Conservation (phyloP, 2,329 filamentous ascomycete genomes). For the Rasamsonia emersonii region DNA sequence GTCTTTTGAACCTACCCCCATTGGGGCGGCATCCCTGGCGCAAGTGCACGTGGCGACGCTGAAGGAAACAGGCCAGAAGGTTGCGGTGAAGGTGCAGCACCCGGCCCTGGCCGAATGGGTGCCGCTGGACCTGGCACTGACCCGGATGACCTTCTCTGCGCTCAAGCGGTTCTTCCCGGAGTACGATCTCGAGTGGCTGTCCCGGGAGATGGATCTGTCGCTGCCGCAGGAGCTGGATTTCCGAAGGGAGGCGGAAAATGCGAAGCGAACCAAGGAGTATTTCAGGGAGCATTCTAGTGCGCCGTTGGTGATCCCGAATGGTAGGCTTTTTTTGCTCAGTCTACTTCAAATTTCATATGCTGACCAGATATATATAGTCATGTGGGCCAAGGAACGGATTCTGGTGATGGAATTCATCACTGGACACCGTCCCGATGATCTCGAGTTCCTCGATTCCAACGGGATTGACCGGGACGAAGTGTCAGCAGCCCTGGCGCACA, state of each 20-base stretch:
- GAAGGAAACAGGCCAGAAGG: conserved; percentile 71
- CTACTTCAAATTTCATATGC: neutral
- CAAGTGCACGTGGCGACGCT: conserved; percentile 87
- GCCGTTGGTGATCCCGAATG: conserved; percentile 78
- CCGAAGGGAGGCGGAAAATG: conserved; percentile 73
- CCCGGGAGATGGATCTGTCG: conserved; percentile 83
- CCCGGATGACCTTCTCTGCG: conserved; percentile 78
- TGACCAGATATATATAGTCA: conserved; percentile 40
- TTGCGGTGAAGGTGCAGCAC: conserved; percentile 96
- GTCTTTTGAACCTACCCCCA: conserved; percentile 69
- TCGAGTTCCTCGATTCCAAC: conserved; percentile 75
- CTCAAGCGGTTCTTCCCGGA: conserved; percentile 93
- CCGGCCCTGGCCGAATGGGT: conserved; percentile 84
- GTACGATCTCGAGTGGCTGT: conserved; percentile 94
- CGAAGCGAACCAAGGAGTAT: conserved; percentile 67
- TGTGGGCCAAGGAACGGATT: conserved; percentile 83
- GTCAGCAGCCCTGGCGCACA: conserved; percentile 75
- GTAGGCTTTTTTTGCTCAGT: conserved; percentile 15
- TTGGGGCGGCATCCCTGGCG: conserved; percentile 86
- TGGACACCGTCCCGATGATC: conserved; percentile 78
- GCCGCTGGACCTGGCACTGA: conserved; percentile 76
- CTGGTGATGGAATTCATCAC: conserved; percentile 92
- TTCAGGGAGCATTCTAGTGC: conserved; percentile 65
- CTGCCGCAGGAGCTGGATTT: conserved; percentile 91
- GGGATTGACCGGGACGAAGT: conserved; percentile 92